These are phyloP conservation scores for Eudorina sp. DNA, from an alignment of 139 green algal genomes.

Conservation along the genomic window DNA sequence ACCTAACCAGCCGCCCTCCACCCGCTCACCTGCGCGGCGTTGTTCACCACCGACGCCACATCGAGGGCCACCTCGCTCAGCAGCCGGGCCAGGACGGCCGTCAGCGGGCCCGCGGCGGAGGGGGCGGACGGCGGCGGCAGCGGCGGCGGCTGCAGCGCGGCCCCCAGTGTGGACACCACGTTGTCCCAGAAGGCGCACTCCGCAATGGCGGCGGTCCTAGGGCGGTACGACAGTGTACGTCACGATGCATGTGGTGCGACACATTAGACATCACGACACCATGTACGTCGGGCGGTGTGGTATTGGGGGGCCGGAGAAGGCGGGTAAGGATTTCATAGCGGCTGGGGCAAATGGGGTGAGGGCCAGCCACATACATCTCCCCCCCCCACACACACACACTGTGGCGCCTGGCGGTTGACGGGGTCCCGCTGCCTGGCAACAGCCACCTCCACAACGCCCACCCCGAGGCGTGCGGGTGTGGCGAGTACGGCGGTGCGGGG, in stretches of 20 bases:
- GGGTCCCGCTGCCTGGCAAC: no score
- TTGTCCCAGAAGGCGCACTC: conserved; percentile 86
- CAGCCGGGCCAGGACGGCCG: conserved; percentile 15
- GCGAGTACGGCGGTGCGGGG: no score
- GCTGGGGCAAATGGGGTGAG: no score
- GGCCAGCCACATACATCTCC: no score
- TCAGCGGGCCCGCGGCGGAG: not conserved
- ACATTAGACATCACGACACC: no score
- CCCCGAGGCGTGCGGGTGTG: no score
- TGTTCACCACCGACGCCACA: conserved; percentile 42
- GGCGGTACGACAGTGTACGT: not conserved
- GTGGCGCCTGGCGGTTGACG: no score
- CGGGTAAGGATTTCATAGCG: not conserved
- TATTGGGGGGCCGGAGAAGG: not conserved
- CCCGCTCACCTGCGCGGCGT: not conserved
- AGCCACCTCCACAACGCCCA: no score
- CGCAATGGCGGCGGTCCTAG: conserved; percentile 69
- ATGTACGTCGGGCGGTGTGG: not conserved
- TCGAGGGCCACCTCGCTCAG: conserved; percentile 52
- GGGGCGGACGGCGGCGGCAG: not conserved
- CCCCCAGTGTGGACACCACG: conserved; percentile 50
- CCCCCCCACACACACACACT: no score
- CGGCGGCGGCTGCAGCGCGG: not conserved
- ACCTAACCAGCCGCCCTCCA: not conserved
- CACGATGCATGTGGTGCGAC: no score